phyloP scores from a whole-genome alignment of 1,284 basidiomycete genomes.

The Cutaneotrichosporon sp. region DNA sequence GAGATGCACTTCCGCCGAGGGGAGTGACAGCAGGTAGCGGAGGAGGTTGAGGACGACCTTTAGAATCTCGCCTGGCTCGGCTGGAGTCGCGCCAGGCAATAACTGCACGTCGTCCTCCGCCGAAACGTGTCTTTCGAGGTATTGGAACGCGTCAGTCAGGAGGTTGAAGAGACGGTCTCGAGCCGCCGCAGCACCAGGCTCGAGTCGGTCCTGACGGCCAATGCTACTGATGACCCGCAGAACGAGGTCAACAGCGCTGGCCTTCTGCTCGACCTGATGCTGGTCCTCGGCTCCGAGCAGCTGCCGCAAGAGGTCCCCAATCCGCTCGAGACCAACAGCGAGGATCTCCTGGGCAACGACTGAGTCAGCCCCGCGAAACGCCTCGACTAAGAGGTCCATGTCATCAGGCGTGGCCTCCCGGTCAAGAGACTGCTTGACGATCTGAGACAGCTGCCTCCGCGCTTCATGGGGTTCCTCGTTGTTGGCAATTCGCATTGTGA shows the following conservation, averaged over 20 bases:
- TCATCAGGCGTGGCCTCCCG: slow-evolving; percentile 39
- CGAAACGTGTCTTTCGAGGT: slow-evolving; percentile 33
- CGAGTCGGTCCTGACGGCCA: slow-evolving; percentile 12
- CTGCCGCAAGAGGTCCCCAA: slow-evolving; percentile 30
- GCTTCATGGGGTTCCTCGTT: slow-evolving; percentile 34
- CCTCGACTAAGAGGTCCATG: slow-evolving; percentile 43
- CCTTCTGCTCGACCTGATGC: slow-evolving; percentile 21
- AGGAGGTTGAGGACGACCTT: slow-evolving; percentile 30
- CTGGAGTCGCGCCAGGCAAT: slow-evolving; percentile 25
- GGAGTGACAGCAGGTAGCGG: slow-evolving; percentile 31
- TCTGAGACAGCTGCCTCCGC: slow-evolving; percentile 28
- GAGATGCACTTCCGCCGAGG: slow-evolving; percentile 19
- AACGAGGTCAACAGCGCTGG: slow-evolving; percentile 32
- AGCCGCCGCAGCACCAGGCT: slow-evolving; percentile 16
- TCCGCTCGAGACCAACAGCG: slow-evolving; percentile 35
- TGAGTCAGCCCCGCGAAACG: slow-evolving; percentile 41
- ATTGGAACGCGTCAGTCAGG: slow-evolving; percentile 34
- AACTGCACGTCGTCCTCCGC: slow-evolving; percentile 25
- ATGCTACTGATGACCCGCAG: slow-evolving; percentile 36
- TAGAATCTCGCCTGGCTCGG: slow-evolving; percentile 29
- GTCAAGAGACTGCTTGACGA: slow-evolving; percentile 35
- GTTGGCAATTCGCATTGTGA: slow-evolving; percentile 36
- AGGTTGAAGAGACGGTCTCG: slow-evolving; percentile 37
- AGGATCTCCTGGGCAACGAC: slow-evolving; percentile 41
- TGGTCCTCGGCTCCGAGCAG: slow-evolving; percentile 37